Base-by-base conservation (phyloP, 257 asterid genomes). In the Solanum bulbocastanum region DNA sequence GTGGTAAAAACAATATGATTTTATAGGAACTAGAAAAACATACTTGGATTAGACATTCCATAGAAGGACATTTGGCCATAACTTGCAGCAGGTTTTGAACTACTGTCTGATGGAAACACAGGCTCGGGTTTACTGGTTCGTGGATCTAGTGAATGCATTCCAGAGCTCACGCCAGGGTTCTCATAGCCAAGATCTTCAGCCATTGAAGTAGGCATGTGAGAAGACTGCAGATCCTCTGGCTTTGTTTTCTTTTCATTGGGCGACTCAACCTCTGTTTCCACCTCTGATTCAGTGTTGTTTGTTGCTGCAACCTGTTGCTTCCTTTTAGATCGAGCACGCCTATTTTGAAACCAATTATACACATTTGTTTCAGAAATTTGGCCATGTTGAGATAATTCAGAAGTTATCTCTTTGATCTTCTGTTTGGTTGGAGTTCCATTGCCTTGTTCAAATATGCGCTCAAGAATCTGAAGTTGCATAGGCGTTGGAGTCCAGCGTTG, bases 401-500 rank as follows among this genome's bases (percentile, higher is more conserved):
- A 40, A n/a, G 99, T 94, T 90, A 97, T 95, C 73, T 97, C 99
- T 89, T 94, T 94, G 94, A 97, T 95, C 93, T 96, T 97, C 92
- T 95, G 99, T 92, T 97, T 97, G 91, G 94, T 94, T 52, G 99
- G 99, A 27, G 99, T 96, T 40, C 99, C 99, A 74, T 92, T 94
- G 88, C 98, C 99, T 87, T 95, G 98, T 88, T 96, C 98, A 30
- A 96, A 97, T 39, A 97, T 94, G n/a, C 93, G 94, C 88, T 97
- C 99, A 8, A 97, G 98, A 89, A 94, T 93, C 92, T 97, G 99
- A 89, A 97, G 99, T 91, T 96, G 99, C 90, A 90, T 90, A 2
- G 99, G 98, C 0, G 99, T 95, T 20, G 99, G 99, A 76, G 99
- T 96, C 99, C 99, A 96, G 20, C 99, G 92, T 60, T 96, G 99